Evolutionary conservation across 73 alveolate species (phyloP).

Genomic region (Blepharisma stoltei): DNA sequence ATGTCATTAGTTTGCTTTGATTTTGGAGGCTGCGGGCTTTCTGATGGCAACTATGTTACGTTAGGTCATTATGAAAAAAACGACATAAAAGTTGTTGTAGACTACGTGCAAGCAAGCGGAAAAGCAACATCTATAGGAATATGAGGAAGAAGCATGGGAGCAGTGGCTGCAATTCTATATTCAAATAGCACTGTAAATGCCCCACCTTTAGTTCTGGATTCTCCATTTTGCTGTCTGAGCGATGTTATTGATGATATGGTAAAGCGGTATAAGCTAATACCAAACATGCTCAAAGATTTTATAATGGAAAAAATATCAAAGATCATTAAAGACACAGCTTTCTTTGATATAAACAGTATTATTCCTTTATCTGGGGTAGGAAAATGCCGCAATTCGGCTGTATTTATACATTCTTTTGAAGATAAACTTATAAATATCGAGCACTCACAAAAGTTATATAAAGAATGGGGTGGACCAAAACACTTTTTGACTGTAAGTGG

Average conservation of each 20-base stretch:
- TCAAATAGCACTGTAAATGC: conserved; percentile 37
- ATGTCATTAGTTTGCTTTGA: conserved; percentile 52
- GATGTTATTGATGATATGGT: conserved; percentile 55
- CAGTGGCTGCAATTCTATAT: conserved; percentile 38
- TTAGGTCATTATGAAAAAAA: conserved; percentile 57
- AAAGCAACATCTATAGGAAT: conserved; percentile 56
- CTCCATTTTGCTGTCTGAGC: conserved; percentile 52
- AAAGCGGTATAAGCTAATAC: conserved; percentile 38
- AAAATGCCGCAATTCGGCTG: conserved; percentile 59
- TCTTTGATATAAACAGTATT: conserved; percentile 53
- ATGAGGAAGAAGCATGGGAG: conserved; percentile 87
- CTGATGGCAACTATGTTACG: conserved; percentile 61
- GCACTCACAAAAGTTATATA: conserved; percentile 55
- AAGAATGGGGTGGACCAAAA: conserved; percentile 84
- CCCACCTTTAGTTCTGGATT: conserved; percentile 61
- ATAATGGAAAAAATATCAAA: conserved; percentile 41
- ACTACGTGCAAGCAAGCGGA: conserved; percentile 45
- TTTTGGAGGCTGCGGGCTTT: conserved; percentile 62
- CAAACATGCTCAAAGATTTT: conserved; percentile 42
- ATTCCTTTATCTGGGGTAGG: conserved; percentile 49
- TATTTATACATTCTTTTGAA: conserved; percentile 65
- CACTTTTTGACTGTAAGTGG: conserved; percentile 79
- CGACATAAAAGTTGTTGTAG: conserved; percentile 58
- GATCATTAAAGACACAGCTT: conserved; percentile 40
- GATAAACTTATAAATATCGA: conserved; percentile 59